Evolutionary conservation across 257 asterid genomes (phyloP).

Genomic region (Lavandula angustifolia): DNA sequence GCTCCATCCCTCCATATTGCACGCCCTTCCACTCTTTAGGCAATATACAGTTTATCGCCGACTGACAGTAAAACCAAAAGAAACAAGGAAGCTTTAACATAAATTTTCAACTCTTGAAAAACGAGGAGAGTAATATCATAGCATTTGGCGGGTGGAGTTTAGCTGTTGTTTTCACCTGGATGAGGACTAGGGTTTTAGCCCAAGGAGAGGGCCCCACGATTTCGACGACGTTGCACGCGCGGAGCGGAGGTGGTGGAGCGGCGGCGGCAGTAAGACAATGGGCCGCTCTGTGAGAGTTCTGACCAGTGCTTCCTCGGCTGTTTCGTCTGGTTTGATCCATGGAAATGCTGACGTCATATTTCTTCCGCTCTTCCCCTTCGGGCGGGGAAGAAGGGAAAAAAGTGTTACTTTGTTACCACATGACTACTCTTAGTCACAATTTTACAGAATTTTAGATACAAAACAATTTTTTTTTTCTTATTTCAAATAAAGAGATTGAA

Average conservation of each 20-base stretch:
- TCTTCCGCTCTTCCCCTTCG: neutral
- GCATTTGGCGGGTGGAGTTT: slow-evolving; percentile 22
- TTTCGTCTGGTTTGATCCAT: slow-evolving; percentile 76
- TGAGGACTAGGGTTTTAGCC: slow-evolving; percentile 81
- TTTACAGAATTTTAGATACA: neutral
- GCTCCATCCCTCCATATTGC: slow-evolving; percentile 76
- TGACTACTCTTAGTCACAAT: too few species aligned
- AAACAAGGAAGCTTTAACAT: neutral
- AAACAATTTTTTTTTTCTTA: neutral
- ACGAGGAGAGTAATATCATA: neutral
- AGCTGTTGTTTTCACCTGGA: slow-evolving; percentile 50
- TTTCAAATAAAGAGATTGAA: too few species aligned
- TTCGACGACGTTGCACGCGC: slow-evolving; percentile 81
- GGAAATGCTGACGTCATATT: slow-evolving; percentile 51
- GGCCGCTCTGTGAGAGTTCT: slow-evolving; percentile 70
- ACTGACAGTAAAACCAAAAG: slow-evolving; percentile 42
- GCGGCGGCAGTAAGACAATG: slow-evolving; percentile 64
- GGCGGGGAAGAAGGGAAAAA: slow-evolving; percentile 34
- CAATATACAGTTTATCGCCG: slow-evolving; percentile 74
- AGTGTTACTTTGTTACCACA: too few species aligned
- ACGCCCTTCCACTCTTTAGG: slow-evolving; percentile 90
- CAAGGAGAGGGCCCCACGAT: slow-evolving; percentile 82
- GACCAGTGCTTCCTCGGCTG: slow-evolving; percentile 58
- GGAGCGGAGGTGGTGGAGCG: slow-evolving; percentile 81
- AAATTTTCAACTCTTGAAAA: neutral